Percentiles rank a stretch among this genome's conserved stretches.
Conservation (phyloP, 495 filamentous ascomycete genomes). For the Podospora sp. region DNA sequence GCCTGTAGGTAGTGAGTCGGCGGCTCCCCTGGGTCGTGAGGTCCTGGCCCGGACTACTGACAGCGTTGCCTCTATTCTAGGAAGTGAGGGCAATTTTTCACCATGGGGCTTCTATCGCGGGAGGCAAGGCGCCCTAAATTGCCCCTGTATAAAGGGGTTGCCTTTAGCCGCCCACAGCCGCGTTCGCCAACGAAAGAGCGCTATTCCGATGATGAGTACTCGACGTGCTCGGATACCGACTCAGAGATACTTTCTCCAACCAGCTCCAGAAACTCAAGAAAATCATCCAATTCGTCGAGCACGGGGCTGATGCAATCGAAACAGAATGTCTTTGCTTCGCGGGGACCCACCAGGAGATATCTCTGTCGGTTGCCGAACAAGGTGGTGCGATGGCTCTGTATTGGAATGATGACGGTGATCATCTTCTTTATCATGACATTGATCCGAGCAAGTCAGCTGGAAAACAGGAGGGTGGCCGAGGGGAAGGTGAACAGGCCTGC, state of each 20-base stretch:
- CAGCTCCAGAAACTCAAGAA: constrained; percentile 52
- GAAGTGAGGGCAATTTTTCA: not conserved
- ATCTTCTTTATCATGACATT: constrained; percentile 72
- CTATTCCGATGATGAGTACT: constrained; percentile 47
- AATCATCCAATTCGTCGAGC: constrained; percentile 49
- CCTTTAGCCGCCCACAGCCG: constrained; percentile 19
- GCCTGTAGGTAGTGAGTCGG: not conserved
- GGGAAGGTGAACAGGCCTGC: constrained; percentile 52
- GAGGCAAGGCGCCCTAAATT: constrained; percentile 41
- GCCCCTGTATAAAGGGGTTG: constrained; percentile 46
- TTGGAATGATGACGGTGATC: constrained; percentile 66
- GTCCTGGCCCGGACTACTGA: not conserved
- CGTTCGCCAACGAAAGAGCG: constrained; percentile 44
- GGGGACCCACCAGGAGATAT: constrained; percentile 43
- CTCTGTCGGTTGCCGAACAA: constrained; percentile 64
- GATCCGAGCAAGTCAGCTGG: constrained; percentile 67
- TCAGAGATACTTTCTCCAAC: constrained; percentile 42
- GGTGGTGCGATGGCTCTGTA: constrained; percentile 71
- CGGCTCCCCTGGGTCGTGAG: not conserved
- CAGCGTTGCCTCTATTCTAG: not conserved
- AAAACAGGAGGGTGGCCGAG: constrained; percentile 61
- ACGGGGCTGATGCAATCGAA: constrained; percentile 60
- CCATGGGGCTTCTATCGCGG: constrained; percentile 39
- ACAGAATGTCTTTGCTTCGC: constrained; percentile 39
- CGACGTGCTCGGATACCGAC: constrained; percentile 45